Evolutionary conservation across 805 yeast genomes (phyloP), one percentile per base, ranked within the genome.

Genomic region (Debaryomyces tyrocola): DNA sequence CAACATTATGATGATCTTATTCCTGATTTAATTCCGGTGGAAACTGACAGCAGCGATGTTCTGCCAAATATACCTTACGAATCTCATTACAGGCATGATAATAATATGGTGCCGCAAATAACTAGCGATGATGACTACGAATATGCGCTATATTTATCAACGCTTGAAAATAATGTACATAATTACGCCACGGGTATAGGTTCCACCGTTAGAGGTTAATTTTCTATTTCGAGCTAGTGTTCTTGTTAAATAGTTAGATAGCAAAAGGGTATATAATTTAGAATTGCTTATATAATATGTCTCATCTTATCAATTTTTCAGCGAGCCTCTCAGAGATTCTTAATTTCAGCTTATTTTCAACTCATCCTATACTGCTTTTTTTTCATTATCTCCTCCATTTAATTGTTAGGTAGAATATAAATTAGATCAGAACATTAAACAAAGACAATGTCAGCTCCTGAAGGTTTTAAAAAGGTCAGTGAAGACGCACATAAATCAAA

Each of bases 401-500:
- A 24, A 7, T 24, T 24, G 27, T 24, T 24, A 24, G 27, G 27
- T 24, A 24, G 27, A 24, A 24, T 24, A 24, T 24, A 24, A 7
- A 24, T 9, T 24, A 24, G 27, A 24, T 24, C 5, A 24, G 10
- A 24, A 24, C 27, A 24, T 9, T 24, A 24, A 24, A 2, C 7
- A 24, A 24, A 24, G 3, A 44, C 11, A 1, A 65, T 66, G 69
- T 47, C 66, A 12, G 62, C 47, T 14, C 65, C 66, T 20, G 63
- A 56, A 45, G 74, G 73, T 20, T 70, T 69, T 53, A 60, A 62
- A 38, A 62, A 67, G 50, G 69, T 70, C 17, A 59, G 60, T 36
- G 74, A 69, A 53, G 73, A 67, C 45, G 56, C 58, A 6, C 67
- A 63, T 51, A 52, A 54, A 37, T 59, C 59, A 43, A 52, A 45